These are phyloP conservation scores for Ustilago cynodontis DNA, from an alignment of 1,284 basidiomycete genomes.

Conservation along the genomic window DNA sequence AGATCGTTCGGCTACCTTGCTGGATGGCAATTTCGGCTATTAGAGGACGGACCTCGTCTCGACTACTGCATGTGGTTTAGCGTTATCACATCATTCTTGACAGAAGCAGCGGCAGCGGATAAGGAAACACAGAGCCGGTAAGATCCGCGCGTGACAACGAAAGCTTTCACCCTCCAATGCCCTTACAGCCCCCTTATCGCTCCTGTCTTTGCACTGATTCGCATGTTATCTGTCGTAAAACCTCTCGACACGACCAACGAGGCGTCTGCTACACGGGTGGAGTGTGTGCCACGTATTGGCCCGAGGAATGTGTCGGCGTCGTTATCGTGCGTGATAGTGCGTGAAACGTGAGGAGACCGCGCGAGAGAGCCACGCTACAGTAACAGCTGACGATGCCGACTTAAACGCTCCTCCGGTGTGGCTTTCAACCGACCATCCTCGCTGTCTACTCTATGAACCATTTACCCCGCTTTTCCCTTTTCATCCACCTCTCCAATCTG, in stretches of 20 bases:
- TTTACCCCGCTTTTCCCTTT: background rate
- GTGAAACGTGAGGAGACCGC: background rate
- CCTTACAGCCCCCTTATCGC: background rate
- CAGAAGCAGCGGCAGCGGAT: background rate
- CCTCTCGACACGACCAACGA: too few species aligned
- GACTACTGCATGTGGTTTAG: background rate
- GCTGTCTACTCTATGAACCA: background rate
- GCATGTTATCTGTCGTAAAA: too few species aligned
- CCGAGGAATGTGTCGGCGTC: background rate
- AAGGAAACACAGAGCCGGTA: background rate
- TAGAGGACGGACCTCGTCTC: too few species aligned
- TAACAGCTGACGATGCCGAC: background rate
- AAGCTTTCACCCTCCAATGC: background rate
- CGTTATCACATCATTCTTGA: background rate
- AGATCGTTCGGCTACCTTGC: too few species aligned
- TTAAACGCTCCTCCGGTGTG: background rate
- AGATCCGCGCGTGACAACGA: background rate
- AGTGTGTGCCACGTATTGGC: background rate
- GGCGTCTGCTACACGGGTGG: too few species aligned
- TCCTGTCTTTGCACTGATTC: too few species aligned
- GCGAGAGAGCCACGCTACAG: background rate
- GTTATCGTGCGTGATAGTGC: background rate
- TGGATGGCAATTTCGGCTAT: too few species aligned
- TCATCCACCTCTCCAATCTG: background rate
- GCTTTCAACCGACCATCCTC: background rate